Evolutionary conservation across 495 filamentous ascomycete species (phyloP).

Genomic region (Geoglossum glabrum): DNA sequence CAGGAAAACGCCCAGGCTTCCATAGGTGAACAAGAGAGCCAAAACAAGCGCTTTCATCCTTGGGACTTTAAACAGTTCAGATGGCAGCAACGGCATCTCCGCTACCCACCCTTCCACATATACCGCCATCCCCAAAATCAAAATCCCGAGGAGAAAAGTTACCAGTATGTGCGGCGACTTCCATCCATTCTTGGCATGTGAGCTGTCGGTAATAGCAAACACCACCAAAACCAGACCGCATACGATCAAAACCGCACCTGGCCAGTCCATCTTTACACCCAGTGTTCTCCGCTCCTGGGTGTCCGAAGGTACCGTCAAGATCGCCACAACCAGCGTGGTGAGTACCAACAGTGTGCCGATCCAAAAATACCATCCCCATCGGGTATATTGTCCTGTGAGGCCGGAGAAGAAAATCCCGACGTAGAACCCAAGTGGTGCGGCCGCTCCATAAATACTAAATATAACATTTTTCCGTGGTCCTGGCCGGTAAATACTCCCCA

Average conservation of each 20-base stretch:
- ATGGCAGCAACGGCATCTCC: slow-evolving; percentile 49
- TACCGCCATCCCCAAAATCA: slow-evolving; percentile 34
- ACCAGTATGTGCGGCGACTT: slow-evolving; percentile 48
- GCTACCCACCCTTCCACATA: slow-evolving; percentile 68
- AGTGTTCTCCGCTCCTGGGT: slow-evolving; percentile 25
- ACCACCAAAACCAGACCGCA: slow-evolving; percentile 50
- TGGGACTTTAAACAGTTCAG: slow-evolving; percentile 51
- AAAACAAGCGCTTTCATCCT: slow-evolving; percentile 48
- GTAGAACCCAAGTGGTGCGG: slow-evolving; percentile 64
- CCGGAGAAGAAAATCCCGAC: slow-evolving; percentile 67
- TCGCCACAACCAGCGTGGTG: slow-evolving; percentile 31
- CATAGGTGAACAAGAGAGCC: slow-evolving; percentile 56
- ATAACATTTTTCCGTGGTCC: slow-evolving; percentile 74
- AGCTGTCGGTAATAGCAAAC: slow-evolving; percentile 58
- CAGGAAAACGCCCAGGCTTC: slow-evolving; percentile 53
- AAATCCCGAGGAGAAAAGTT: slow-evolving; percentile 35
- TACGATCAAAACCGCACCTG: slow-evolving; percentile 41
- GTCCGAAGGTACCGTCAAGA: slow-evolving; percentile 48
- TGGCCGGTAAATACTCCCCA: slow-evolving; percentile 64
- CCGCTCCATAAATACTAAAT: slow-evolving; percentile 62
- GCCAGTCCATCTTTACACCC: slow-evolving; percentile 48
- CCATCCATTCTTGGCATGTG: slow-evolving; percentile 51
- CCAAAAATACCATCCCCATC: slow-evolving; percentile 68
- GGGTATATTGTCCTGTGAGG: slow-evolving; percentile 37
- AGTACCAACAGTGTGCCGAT: slow-evolving; percentile 39